Percentiles rank a stretch among this genome's conserved stretches.
phyloP scores from a whole-genome alignment of 192 early-diverging fungal species.

The Gaertneriomyces semiglobifer region DNA sequence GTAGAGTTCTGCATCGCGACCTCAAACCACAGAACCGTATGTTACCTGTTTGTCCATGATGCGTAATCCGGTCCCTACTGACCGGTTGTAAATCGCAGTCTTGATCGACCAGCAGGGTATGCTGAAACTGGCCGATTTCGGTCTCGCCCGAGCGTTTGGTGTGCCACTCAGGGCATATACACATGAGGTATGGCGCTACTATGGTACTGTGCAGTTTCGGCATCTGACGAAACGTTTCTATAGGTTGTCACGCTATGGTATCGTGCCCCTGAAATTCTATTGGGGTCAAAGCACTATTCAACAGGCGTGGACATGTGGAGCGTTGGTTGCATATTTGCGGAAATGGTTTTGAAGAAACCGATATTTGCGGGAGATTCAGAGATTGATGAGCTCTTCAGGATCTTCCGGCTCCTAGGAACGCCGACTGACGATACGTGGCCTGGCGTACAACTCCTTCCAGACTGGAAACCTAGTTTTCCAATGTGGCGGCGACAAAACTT shows the following conservation, averaged over 20 bases:
- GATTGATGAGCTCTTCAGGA: constrained; percentile 90
- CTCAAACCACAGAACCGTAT: constrained; percentile 92
- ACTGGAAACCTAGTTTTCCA: constrained; percentile 80
- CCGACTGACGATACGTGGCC: constrained; percentile 78
- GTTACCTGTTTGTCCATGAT: background rate
- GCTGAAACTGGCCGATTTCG: constrained; percentile 95
- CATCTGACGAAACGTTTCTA: background rate
- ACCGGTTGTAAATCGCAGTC: constrained; percentile 39
- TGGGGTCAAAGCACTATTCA: constrained; percentile 86
- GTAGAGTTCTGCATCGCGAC: constrained; percentile 93
- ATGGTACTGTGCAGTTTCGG: too few relatives aligned
- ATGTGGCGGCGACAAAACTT: constrained; percentile 61
- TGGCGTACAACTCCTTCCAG: constrained; percentile 66
- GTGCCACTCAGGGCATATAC: constrained; percentile 91
- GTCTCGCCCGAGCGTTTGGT: constrained; percentile 87
- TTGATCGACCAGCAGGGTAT: constrained; percentile 83
- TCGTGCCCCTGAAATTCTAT: constrained; percentile 89
- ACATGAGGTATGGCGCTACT: constrained; percentile 63
- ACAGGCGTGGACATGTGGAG: constrained; percentile 97
- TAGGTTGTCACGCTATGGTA: constrained; percentile 92
- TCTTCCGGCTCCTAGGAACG: constrained; percentile 81
- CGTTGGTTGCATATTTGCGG: constrained; percentile 95
- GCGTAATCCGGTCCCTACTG: background rate
- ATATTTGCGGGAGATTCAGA: constrained; percentile 90
- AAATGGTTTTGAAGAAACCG: constrained; percentile 76